Conservation (phyloP, 306 rosid genomes). For the Dalbergia cultrata region DNA sequence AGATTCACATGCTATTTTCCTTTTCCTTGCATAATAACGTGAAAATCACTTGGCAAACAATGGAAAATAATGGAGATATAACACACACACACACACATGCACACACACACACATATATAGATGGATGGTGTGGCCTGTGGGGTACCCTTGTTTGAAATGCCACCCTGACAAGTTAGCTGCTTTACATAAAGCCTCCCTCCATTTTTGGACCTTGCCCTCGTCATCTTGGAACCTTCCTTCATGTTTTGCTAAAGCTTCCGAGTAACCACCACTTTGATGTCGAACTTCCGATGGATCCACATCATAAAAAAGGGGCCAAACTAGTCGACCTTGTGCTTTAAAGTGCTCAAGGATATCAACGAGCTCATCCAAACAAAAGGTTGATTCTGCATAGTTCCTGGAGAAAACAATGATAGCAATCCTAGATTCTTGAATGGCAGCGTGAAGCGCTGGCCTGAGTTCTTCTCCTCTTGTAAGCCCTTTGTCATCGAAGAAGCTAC, state of each 20-base stretch:
- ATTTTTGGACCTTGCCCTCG: background rate
- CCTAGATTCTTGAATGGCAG: slow-evolving; percentile 7
- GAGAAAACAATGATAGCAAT: slow-evolving; percentile 3
- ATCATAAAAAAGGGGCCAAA: background rate
- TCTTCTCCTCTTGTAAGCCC: background rate
- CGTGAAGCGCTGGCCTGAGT: background rate
- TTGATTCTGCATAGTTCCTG: background rate
- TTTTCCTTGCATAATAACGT: no score
- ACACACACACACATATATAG: no score
- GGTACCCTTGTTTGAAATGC: background rate
- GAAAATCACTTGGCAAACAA: background rate
- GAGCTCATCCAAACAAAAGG: background rate
- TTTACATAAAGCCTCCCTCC: background rate
- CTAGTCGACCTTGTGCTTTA: background rate
- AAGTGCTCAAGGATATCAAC: background rate
- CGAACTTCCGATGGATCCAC: slow-evolving; percentile 2
- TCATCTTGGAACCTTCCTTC: background rate
- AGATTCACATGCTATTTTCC: no score
- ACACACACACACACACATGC: no score
- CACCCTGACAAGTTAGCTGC: background rate
- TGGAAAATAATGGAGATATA: no score
- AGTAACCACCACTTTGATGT: background rate
- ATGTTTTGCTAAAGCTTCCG: background rate
- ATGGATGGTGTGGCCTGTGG: background rate
- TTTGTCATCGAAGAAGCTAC: background rate